Percentiles rank a stretch among this genome's conserved stretches.
These are phyloP conservation scores for Globisporangium perplexum DNA, from an alignment of 352 stramenopile species.

Conservation along the genomic window DNA sequence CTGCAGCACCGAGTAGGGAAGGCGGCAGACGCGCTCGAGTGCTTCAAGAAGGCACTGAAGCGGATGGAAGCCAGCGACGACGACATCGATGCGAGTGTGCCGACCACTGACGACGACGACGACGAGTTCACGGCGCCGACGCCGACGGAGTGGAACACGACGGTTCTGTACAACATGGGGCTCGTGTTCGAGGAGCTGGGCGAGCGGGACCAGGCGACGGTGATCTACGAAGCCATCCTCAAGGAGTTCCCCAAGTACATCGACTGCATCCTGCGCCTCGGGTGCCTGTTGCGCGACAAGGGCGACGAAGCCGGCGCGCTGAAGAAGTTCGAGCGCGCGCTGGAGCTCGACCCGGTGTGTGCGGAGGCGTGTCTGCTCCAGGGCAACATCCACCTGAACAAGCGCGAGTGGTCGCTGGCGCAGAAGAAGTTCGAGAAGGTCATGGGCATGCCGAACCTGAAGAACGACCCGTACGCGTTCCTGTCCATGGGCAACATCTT, in stretches of 20 bases:
- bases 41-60: constrained; percentile 85
- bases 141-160: constrained; percentile 80
- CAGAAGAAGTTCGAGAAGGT: constrained; percentile 92
- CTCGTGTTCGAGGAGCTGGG: constrained; percentile 92
- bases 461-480: constrained; percentile 96
- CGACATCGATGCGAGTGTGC: constrained; percentile 1
- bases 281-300: constrained; percentile 92
- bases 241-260: constrained; percentile 92
- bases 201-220: constrained; percentile 84
- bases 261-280: constrained; percentile 91
- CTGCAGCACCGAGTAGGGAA: constrained; percentile 85
- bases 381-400: constrained; percentile 94
- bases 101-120: constrained; percentile 23
- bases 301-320: constrained; percentile 86
- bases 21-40: constrained; percentile 86
- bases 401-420: constrained; percentile 93
- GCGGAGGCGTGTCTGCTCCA: constrained; percentile 93
- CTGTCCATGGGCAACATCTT: constrained; percentile 98
- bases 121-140: constrained; percentile 35
- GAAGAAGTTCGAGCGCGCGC: constrained; percentile 92
- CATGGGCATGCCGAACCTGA: constrained; percentile 94
- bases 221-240: constrained; percentile 93
- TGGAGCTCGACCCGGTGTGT: constrained; percentile 88
- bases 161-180: constrained; percentile 95
- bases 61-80: constrained; percentile 31